phyloP scores from a whole-genome alignment of 345 rosid genomes.

The Lumnitzera littorea region DNA sequence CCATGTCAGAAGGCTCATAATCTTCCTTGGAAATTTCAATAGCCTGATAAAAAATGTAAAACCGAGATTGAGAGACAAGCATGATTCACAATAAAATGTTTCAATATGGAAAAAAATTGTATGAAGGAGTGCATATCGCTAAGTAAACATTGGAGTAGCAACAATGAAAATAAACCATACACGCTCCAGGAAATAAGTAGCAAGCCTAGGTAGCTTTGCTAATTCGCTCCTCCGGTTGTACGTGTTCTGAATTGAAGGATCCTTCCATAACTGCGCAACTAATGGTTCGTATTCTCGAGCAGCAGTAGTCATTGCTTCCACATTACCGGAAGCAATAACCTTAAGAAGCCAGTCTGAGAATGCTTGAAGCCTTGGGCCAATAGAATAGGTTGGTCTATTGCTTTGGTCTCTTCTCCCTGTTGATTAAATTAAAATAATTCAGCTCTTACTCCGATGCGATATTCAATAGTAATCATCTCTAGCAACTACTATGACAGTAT shows the following conservation, averaged over 20 bases:
- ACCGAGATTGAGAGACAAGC: background rate
- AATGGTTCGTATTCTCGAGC: slow-evolving; percentile 54
- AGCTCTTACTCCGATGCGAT: no score
- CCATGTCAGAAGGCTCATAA: slow-evolving; percentile 75
- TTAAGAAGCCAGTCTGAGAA: slow-evolving; percentile 76
- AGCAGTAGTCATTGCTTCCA: slow-evolving; percentile 53
- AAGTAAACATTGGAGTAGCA: background rate
- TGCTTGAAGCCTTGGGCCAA: slow-evolving; percentile 42
- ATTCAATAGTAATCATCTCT: background rate
- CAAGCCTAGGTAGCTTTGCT: slow-evolving; percentile 56
- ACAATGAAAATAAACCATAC: slow-evolving; percentile 26
- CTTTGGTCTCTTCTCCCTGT: slow-evolving; percentile 26
- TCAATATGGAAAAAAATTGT: no score
- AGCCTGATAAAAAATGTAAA: slow-evolving; percentile 39
- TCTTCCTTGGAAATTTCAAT: slow-evolving; percentile 61
- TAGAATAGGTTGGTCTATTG: slow-evolving; percentile 30
- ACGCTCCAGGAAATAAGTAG: slow-evolving; percentile 79
- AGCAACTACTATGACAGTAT: no score
- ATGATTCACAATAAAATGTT: background rate
- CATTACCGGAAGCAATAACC: slow-evolving; percentile 56
- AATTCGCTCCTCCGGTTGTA: slow-evolving; percentile 64
- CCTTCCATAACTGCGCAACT: slow-evolving; percentile 65
- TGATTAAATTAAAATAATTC: background rate
- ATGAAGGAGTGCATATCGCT: no score
- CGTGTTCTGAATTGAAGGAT: slow-evolving; percentile 73